Base-by-base conservation (phyloP, 331 rosid species). In the Prunus yedoensis region DNA sequence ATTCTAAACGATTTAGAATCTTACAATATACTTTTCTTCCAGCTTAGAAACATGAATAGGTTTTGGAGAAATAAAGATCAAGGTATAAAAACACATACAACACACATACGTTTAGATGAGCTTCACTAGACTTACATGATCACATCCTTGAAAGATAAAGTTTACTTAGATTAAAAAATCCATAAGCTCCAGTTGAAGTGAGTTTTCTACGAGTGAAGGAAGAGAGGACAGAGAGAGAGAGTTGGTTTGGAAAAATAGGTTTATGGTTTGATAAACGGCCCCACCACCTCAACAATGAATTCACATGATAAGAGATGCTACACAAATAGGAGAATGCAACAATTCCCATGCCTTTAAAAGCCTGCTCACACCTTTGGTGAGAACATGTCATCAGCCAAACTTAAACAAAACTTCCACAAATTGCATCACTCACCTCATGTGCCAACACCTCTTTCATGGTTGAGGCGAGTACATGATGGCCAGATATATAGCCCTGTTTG, bases 371-470 rank as follows among this genome's bases (percentile, higher is more conserved):
- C 38, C 38, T 32, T 32, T 32, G 38, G 38, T 32, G 38, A 32
- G 38, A 32, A 32, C 38, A 32, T 32, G 38, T 32, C 38, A 32
- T 32, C 38, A 32, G 38, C 38, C 38, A 32, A 32, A 32, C 38
- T 32, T 32, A 13, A 47, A 47, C n/a, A 47, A 13, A 47, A 21
- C n/a, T 69, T 58, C 52, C 12, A 79, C 30, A 77, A 71, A 70
- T 57, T 9, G 63, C 74, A 78, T 72, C 62, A 68, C 89, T 81
- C 74, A 94, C 98, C 96, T 94, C 97, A n/a, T 90, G 96, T 63
- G 83, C 75, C 86, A 94, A 79, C 80, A 91, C 82, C 87, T 94
- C 91, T 86, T 91, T 94, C 97, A 94, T 80, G 32, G 98, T 77
- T 71, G 82, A 85, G 64, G 97, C 80, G 73, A 91, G 95, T 58